Evolutionary conservation across 352 stramenopile species (phyloP).

Genomic region (Plasmopara halstedii): DNA sequence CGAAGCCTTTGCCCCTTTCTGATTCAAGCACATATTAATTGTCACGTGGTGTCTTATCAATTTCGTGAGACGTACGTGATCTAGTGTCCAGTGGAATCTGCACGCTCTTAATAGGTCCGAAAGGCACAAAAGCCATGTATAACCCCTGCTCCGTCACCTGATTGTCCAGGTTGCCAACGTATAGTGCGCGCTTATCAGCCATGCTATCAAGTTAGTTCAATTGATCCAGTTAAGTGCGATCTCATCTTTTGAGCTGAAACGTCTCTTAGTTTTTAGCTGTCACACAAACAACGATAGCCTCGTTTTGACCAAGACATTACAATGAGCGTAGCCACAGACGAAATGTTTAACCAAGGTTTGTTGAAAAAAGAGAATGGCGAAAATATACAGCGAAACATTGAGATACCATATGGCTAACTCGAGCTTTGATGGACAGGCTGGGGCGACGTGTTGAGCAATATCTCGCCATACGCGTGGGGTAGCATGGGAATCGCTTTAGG

Average conservation of each 20-base stretch:
- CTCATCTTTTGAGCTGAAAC: slow-evolving; percentile 20
- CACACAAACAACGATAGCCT: slow-evolving; percentile 4
- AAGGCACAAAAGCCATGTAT: slow-evolving; percentile 79
- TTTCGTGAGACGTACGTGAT: slow-evolving; percentile 43
- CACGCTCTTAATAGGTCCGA: slow-evolving; percentile 71
- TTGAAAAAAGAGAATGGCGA: not conserved
- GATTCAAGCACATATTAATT: slow-evolving; percentile 1
- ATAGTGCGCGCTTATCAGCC: slow-evolving; percentile 69
- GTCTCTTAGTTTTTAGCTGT: slow-evolving; percentile 9
- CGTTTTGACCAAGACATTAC: slow-evolving; percentile 14
- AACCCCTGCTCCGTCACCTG: slow-evolving; percentile 84
- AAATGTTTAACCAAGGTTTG: slow-evolving; percentile 81
- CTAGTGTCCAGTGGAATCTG: slow-evolving; percentile 68
- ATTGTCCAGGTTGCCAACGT: slow-evolving; percentile 87
- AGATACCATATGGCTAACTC: too few species aligned
- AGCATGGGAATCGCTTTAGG: slow-evolving; percentile 97
- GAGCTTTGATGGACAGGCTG: slow-evolving; percentile 50
- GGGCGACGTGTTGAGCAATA: slow-evolving; percentile 96
- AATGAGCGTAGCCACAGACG: slow-evolving; percentile 78
- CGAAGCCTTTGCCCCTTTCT: slow-evolving; percentile 87
- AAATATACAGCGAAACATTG: not conserved
- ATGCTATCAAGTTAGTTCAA: too few species aligned
- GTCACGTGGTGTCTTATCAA: not conserved
- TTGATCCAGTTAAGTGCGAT: slow-evolving; percentile 19
- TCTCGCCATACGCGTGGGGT: slow-evolving; percentile 97